These are phyloP conservation scores for Physcomitrellopsis africana DNA, from an alignment of 225 moss, liverwort and hornwort species.

Conservation along the genomic window DNA sequence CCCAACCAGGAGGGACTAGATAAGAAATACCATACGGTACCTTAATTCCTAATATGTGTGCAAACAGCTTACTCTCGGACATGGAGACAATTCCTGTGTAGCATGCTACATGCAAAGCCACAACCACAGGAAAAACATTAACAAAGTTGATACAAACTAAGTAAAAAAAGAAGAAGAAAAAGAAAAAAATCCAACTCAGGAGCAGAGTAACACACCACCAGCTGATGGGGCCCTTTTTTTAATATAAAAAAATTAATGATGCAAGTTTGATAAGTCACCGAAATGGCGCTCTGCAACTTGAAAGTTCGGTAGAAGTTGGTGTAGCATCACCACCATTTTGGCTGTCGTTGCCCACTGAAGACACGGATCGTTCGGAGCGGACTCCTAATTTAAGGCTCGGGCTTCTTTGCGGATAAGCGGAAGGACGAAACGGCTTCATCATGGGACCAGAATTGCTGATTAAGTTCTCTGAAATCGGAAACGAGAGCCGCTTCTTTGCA, in stretches of 20 bases:
- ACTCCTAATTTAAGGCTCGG: slow-evolving; percentile 39
- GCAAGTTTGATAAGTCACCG: slow-evolving; percentile 17
- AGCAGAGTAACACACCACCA: slow-evolving; percentile 16
- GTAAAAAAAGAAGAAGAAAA: background rate
- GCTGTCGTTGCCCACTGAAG: slow-evolving; percentile 55
- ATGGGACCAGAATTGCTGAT: slow-evolving; percentile 45
- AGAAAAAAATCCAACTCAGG: background rate
- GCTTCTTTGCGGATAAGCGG: slow-evolving; percentile 54
- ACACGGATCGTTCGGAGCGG: slow-evolving; percentile 47
- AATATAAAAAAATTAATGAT: background rate
- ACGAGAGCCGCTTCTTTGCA: slow-evolving; percentile 79
- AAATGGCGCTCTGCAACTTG: slow-evolving; percentile 58
- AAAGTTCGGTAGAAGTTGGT: slow-evolving; percentile 51
- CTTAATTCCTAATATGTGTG: slow-evolving; percentile 16
- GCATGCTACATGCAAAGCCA: slow-evolving; percentile 14
- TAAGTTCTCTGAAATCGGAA: slow-evolving; percentile 75
- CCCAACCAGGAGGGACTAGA: background rate
- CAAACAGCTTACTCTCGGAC: slow-evolving; percentile 8
- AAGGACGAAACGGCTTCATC: slow-evolving; percentile 53
- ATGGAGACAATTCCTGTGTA: slow-evolving; percentile 5
- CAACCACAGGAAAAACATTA: background rate
- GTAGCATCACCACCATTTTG: slow-evolving; percentile 51
- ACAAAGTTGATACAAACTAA: background rate
- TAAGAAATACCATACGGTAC: background rate
- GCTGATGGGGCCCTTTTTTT: background rate